Percentiles rank a stretch among this genome's conserved stretches.
Evolutionary conservation across 164 flowering plant species (phyloP).

Genomic region (Euptelea pleiosperma): DNA sequence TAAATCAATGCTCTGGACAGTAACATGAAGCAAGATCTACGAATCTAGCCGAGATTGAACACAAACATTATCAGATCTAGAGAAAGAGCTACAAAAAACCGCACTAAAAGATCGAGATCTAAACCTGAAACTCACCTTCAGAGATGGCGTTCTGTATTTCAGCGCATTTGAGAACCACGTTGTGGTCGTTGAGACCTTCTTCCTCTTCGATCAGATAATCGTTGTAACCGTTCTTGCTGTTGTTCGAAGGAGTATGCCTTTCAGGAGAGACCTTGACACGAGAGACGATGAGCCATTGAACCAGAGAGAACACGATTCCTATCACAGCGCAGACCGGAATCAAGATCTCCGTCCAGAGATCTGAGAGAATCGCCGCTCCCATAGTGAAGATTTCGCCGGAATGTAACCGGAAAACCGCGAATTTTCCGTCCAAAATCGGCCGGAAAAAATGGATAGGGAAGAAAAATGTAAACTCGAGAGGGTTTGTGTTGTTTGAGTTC

Average conservation of each 20-base stretch:
- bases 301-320: slow-evolving; percentile 62
- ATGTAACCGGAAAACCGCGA: neutral
- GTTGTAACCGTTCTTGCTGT: slow-evolving; percentile 47
- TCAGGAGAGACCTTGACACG: slow-evolving; percentile 56
- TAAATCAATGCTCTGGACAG: no score
- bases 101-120: no score
- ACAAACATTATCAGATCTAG: neutral
- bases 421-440: slow-evolving; percentile 2
- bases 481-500: no score
- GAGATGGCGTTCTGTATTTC: slow-evolving; percentile 78
- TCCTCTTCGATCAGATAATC: slow-evolving; percentile 75
- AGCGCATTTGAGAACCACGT: slow-evolving; percentile 65
- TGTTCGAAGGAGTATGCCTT: slow-evolving; percentile 21
- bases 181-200: slow-evolving; percentile 66
- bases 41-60: no score
- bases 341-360: slow-evolving; percentile 57
- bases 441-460: neutral
- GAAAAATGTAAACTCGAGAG: no score
- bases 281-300: slow-evolving; percentile 72
- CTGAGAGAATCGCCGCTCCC: slow-evolving; percentile 29
- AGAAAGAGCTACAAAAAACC: no score
- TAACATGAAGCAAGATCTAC: no score
- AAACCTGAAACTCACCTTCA: slow-evolving; percentile 45
- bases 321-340: slow-evolving; percentile 69
- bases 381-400: slow-evolving; percentile 2